A percentile compares a stretch with the other conserved stretches of the same genome.
Conservation (phyloP, 1,284 basidiomycete species). For the Moesziomyces aphidis region DNA sequence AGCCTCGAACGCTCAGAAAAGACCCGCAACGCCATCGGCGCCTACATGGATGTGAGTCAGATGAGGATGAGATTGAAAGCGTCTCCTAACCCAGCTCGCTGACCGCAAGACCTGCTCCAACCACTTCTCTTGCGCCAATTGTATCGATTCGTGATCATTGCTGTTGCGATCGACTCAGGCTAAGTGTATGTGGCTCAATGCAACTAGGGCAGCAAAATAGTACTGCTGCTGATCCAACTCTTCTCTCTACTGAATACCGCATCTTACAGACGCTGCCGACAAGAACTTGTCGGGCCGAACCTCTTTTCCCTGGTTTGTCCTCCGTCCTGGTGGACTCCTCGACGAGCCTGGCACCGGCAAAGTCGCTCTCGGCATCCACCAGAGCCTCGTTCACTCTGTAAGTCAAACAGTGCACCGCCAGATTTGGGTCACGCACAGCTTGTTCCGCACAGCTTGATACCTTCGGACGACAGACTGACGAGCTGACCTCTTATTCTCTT, state of each 20-base stretch:
- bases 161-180: slow-evolving; percentile 4
- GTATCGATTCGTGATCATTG: not conserved
- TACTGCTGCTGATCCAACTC: not conserved
- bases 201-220: not conserved
- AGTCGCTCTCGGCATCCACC: slow-evolving; percentile 45
- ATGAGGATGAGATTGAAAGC: too few relatives aligned
- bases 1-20: slow-evolving; percentile 65
- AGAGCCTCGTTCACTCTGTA: slow-evolving; percentile 35
- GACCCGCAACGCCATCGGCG: slow-evolving; percentile 41
- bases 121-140: too few relatives aligned
- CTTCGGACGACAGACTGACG: too few relatives aligned
- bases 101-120: not conserved
- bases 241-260: not conserved
- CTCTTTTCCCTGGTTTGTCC: slow-evolving; percentile 77
- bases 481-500: slow-evolving; percentile 43
- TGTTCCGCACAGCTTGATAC: too few relatives aligned
- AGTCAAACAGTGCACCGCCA: not conserved
- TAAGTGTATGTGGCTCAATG: slow-evolving; percentile 6
- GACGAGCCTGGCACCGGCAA: slow-evolving; percentile 69
- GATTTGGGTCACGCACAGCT: too few relatives aligned
- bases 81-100: not conserved
- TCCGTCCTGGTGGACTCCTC: slow-evolving; percentile 76
- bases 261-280: slow-evolving; percentile 74
- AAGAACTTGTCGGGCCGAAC: slow-evolving; percentile 74
- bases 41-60: slow-evolving; percentile 51